These are phyloP conservation scores for Eucalyptus camaldulensis DNA, from an alignment of 345 rosid genomes.

Conservation along the genomic window DNA sequence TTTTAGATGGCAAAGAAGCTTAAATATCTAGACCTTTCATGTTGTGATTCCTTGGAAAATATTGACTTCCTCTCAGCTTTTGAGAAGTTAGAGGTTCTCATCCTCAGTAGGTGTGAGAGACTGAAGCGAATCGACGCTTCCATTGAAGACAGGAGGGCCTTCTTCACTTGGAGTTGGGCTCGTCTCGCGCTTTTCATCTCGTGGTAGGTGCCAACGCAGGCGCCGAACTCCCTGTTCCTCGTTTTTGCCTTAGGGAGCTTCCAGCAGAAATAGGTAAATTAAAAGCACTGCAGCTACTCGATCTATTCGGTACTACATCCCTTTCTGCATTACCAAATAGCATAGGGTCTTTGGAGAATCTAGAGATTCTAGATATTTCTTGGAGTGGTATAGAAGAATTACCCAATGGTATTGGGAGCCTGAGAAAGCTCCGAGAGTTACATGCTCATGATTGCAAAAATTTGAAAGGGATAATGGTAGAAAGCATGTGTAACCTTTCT, in stretches of 20 bases:
- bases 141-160: neutral
- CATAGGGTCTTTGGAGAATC: neutral
- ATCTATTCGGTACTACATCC: fast-evolving
- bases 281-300: too few relatives aligned
- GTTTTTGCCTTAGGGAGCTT: neutral
- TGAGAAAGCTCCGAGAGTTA: neutral
- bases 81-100: neutral
- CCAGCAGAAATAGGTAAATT: neutral
- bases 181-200: too few relatives aligned
- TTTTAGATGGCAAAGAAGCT: neutral
- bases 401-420: neutral
- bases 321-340: neutral
- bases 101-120: fast-evolving
- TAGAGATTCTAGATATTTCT: neutral
- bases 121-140: neutral
- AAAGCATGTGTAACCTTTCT: too few relatives aligned
- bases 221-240: too few relatives aligned
- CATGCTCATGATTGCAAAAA: fast-evolving
- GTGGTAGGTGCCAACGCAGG: too few relatives aligned
- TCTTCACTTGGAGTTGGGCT: neutral
- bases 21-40: neutral
- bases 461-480: neutral
- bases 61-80: neutral
- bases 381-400: fast-evolving
- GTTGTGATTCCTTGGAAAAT: fast-evolving